These are phyloP conservation scores for Axilococcus clingmanii DNA, from an alignment of 139 green algal species.

Conservation along the genomic window DNA sequence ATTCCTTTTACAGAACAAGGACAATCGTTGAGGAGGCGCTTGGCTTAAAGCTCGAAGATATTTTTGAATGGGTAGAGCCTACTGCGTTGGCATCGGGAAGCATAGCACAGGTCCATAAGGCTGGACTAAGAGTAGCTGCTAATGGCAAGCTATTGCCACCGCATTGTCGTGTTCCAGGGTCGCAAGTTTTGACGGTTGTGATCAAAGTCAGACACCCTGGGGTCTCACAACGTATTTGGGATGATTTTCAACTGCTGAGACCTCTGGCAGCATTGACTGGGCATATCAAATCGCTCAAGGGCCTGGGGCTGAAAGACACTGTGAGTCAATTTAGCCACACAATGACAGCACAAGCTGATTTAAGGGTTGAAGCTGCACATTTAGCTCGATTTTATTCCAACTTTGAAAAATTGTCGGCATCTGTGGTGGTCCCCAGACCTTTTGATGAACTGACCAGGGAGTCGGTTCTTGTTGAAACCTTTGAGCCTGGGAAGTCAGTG, in stretches of 20 bases:
- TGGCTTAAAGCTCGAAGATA: slow-evolving; percentile 42
- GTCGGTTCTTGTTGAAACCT: slow-evolving; percentile 90
- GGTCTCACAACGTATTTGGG: too few relatives aligned
- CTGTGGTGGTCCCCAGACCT: neutral
- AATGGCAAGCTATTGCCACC: neutral
- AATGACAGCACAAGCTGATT: too few relatives aligned
- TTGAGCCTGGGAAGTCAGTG: slow-evolving; percentile 60
- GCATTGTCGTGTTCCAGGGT: neutral
- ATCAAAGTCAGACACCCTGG: too few relatives aligned
- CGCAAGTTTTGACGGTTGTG: too few relatives aligned
- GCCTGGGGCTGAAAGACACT: too few relatives aligned
- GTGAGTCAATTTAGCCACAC: too few relatives aligned
- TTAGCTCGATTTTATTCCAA: too few relatives aligned
- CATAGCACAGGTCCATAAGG: slow-evolving; percentile 87
- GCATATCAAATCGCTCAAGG: too few relatives aligned
- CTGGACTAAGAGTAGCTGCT: slow-evolving; percentile 54
- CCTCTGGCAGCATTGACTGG: too few relatives aligned
- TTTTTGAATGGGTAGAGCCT: slow-evolving; percentile 82
- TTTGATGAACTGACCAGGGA: slow-evolving; percentile 42
- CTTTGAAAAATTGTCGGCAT: slow-evolving; percentile 20
- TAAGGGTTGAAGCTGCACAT: too few relatives aligned
- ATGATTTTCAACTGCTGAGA: too few relatives aligned
- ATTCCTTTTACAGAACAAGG: slow-evolving; percentile 64
- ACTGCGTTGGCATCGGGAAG: slow-evolving; percentile 77
- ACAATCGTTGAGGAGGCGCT: slow-evolving; percentile 53